phyloP scores from a whole-genome alignment of 2,329 filamentous ascomycete species.

The Hypomyces perniciosus region DNA sequence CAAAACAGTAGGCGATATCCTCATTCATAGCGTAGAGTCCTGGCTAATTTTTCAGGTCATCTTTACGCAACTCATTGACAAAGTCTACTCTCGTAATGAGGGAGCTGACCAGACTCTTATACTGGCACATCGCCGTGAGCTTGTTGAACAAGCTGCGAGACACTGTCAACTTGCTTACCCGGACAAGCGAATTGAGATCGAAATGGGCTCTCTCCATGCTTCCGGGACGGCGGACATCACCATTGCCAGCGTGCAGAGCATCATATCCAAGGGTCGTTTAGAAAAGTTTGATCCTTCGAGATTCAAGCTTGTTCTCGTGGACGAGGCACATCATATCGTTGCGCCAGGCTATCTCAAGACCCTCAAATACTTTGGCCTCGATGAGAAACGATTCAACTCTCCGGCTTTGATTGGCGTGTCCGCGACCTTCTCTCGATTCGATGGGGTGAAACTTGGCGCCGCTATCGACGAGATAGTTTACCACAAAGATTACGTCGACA shows the following conservation, averaged over 20 bases:
- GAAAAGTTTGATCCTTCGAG: conserved; percentile 69
- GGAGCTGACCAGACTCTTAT: conserved; percentile 72
- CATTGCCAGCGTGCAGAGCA: conserved; percentile 81
- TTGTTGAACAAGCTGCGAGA: conserved; percentile 86
- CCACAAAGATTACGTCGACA: conserved; percentile 66
- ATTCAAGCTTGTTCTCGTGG: conserved; percentile 90
- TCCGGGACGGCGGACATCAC: conserved; percentile 85
- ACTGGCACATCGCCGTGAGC: conserved; percentile 83
- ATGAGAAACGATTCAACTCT: conserved; percentile 34
- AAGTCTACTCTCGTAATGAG: conserved; percentile 50
- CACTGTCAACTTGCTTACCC: conserved; percentile 83
- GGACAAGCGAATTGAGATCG: conserved; percentile 73
- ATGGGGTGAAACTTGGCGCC: conserved; percentile 73
- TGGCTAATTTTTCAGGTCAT: conserved; percentile 58
- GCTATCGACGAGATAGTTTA: conserved; percentile 96
- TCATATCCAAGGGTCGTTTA: conserved; percentile 71
- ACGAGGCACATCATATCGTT: conserved; percentile 96
- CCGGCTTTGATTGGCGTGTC: conserved; percentile 84
- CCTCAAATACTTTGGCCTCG: conserved; percentile 72
- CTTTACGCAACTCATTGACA: conserved; percentile 89
- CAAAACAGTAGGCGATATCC: conserved; percentile 59
- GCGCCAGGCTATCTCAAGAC: conserved; percentile 70
- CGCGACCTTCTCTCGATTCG: conserved; percentile 70
- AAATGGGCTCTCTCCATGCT: conserved; percentile 77
- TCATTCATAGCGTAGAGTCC: no score